Conservation (phyloP, 148 eudicot species). For the Agrostemma githago region DNA sequence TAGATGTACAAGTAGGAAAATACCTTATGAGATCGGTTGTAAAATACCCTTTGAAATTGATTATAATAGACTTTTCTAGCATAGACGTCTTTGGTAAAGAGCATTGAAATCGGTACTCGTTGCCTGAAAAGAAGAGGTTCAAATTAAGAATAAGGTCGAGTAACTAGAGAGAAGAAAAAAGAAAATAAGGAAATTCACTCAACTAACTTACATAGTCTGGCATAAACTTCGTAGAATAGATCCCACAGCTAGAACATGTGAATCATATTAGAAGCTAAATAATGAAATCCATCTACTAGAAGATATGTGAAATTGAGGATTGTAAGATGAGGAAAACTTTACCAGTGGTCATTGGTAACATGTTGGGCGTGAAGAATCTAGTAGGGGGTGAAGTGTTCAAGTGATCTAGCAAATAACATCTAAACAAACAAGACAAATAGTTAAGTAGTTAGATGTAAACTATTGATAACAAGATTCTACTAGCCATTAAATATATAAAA, state of each 20-base stretch:
- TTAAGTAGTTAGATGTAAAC: background rate
- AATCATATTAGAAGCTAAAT: conserved; percentile 1
- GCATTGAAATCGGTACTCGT: conserved; percentile 18
- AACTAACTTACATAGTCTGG: conserved; percentile 87
- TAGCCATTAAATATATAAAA: too few species aligned
- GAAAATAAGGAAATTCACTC: conserved; percentile 5
- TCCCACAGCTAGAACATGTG: conserved; percentile 50
- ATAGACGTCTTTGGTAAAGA: too few species aligned
- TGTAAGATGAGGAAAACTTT: conserved; percentile 42
- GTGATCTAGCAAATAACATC: conserved; percentile 40
- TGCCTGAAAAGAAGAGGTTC: conserved; percentile 30
- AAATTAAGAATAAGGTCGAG: conserved; percentile 9
- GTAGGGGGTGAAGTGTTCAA: conserved; percentile 63
- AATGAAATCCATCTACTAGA: background rate
- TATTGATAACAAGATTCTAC: background rate
- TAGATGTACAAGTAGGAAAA: too few species aligned
- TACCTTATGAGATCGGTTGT: too few species aligned
- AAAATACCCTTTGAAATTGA: too few species aligned
- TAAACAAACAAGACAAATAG: conserved; percentile 21
- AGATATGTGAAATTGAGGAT: background rate
- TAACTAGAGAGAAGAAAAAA: background rate
- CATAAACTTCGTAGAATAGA: conserved; percentile 76
- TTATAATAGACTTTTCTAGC: too few species aligned
- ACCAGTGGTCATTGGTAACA: conserved; percentile 57
- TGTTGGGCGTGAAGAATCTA: conserved; percentile 83